phyloP scores from a whole-genome alignment of 1,284 basidiomycete species.

The Puccinia hordei region DNA sequence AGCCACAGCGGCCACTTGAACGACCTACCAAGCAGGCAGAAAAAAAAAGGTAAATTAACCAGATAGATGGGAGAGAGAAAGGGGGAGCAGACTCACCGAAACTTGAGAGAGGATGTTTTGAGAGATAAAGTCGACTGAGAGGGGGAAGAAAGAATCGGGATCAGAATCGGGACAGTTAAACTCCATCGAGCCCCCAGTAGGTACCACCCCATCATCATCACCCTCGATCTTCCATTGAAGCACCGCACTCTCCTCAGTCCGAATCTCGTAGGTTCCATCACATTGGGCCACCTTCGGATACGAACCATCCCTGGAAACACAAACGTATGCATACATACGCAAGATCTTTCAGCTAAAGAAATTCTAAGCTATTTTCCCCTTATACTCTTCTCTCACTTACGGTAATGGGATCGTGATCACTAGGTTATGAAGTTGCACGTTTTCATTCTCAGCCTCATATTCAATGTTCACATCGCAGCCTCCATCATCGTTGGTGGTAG shows the following conservation, averaged over 20 bases:
- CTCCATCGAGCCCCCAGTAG: conserved; percentile 77
- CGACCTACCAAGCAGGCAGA: conserved; percentile 52
- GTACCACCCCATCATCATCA: conserved; percentile 59
- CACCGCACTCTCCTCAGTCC: conserved; percentile 71
- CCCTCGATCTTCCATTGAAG: conserved; percentile 75
- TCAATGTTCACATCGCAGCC: conserved; percentile 92
- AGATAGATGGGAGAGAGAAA: background rate
- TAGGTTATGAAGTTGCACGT: conserved; percentile 75
- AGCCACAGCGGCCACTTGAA: conserved; percentile 64
- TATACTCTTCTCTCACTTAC: conserved; percentile 63
- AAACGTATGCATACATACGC: conserved; percentile 6
- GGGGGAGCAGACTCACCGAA: conserved; percentile 61
- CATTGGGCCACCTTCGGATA: conserved; percentile 76
- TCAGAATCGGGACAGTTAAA: conserved; percentile 85
- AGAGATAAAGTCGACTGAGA: conserved; percentile 77
- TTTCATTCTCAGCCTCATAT: conserved; percentile 77
- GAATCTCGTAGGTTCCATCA: conserved; percentile 76
- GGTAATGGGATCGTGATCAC: conserved; percentile 89
- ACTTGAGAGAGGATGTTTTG: conserved; percentile 76
- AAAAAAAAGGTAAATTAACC: background rate
- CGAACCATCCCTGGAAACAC: conserved; percentile 68
- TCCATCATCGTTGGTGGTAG: conserved; percentile 83
- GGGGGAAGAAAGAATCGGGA: conserved; percentile 85
- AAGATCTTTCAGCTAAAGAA: background rate
- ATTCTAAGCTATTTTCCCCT: background rate